Evolutionary conservation across 164 flowering plant species (phyloP).

Genomic region (Chimonanthus praecox): DNA sequence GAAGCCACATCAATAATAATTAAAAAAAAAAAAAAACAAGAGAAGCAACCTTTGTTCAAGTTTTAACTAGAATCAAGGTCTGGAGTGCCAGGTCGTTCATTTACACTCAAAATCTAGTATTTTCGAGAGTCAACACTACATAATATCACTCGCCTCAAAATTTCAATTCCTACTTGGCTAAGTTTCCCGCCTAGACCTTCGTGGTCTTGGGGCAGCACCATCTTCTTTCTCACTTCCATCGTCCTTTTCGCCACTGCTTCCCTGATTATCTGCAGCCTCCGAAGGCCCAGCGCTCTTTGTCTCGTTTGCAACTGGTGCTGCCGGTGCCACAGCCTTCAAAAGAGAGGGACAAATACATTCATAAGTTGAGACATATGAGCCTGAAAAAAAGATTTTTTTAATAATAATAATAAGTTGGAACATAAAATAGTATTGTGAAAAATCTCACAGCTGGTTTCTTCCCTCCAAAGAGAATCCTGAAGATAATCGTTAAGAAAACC

Average conservation of each 20-base stretch:
- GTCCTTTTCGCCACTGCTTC: slow-evolving; percentile 31
- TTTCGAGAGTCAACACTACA: background rate
- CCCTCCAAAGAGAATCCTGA: slow-evolving; percentile 70
- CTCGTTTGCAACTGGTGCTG: slow-evolving; percentile 10
- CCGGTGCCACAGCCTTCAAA: slow-evolving; percentile 1
- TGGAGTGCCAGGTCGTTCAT: slow-evolving; percentile 2
- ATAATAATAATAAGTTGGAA: background rate
- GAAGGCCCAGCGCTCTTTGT: slow-evolving; percentile 12
- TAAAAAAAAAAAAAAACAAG: background rate
- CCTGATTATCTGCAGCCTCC: slow-evolving; percentile 22
- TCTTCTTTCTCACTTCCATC: slow-evolving; percentile 32
- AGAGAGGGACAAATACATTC: background rate
- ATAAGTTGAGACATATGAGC: background rate
- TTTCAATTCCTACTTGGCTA: slow-evolving; percentile 11
- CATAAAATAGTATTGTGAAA: background rate
- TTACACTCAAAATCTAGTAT: slow-evolving; percentile 6
- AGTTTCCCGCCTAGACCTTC: slow-evolving; percentile 43
- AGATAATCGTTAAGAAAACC: slow-evolving; percentile 41
- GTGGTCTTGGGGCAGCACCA: slow-evolving; percentile 43
- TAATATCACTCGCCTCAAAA: slow-evolving; percentile 4
- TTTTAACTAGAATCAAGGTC: background rate
- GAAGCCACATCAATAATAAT: no score
- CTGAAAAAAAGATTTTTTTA: no score
- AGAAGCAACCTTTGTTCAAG: background rate
- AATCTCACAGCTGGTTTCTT: slow-evolving; percentile 57